Conservation (phyloP, 805 yeast species). For the Yamadazyma paraphyllophila region DNA sequence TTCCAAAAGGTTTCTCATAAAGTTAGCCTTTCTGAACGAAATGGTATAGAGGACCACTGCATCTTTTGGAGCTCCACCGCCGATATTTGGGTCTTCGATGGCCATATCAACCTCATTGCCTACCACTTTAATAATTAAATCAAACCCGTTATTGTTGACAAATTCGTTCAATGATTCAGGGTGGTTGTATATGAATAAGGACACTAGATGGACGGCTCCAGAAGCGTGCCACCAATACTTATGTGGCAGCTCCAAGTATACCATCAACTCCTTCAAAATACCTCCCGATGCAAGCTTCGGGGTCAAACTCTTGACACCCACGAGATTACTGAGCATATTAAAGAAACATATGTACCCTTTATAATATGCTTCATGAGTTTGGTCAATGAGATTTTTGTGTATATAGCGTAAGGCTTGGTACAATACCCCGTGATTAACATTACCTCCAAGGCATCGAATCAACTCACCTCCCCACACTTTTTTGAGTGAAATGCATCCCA, state of each 20-base stretch:
- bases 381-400: slow-evolving; percentile 47
- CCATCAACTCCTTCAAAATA: slow-evolving; percentile 60
- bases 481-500: slow-evolving; percentile 67
- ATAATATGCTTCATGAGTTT: slow-evolving; percentile 30
- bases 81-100: slow-evolving; percentile 53
- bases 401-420: slow-evolving; percentile 70
- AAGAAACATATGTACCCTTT: slow-evolving; percentile 55
- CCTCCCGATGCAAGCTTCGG: slow-evolving; percentile 73
- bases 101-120: slow-evolving; percentile 66
- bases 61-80: slow-evolving; percentile 55
- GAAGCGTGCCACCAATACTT: slow-evolving; percentile 56
- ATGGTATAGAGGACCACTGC: slow-evolving; percentile 51
- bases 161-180: slow-evolving; percentile 60
- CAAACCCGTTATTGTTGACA: slow-evolving; percentile 65
- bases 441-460: slow-evolving; percentile 75
- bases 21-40: slow-evolving; percentile 57
- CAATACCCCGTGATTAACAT: slow-evolving; percentile 79
- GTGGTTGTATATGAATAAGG: slow-evolving; percentile 41
- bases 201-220: slow-evolving; percentile 60
- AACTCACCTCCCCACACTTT: slow-evolving; percentile 75
- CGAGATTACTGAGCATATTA: slow-evolving; percentile 59
- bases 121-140: slow-evolving; percentile 55
- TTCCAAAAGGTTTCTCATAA: slow-evolving; percentile 50
- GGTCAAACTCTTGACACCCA: slow-evolving; percentile 53
- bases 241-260: slow-evolving; percentile 54